Evolutionary conservation across 140 eudicot genomes (phyloP).

Genomic region (Bidens hawaiensis): DNA sequence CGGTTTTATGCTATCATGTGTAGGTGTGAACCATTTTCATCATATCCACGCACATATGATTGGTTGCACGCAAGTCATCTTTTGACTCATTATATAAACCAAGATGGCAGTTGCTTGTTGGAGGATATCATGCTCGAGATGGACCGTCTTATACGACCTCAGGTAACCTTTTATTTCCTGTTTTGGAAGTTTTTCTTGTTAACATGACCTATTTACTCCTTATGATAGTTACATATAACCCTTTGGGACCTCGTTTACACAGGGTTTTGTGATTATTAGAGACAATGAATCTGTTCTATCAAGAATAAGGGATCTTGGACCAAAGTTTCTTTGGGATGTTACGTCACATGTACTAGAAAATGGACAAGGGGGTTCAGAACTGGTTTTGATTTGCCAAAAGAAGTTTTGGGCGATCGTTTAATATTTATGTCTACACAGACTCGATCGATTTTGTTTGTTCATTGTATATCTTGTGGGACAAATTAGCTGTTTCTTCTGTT

Average conservation of each 20-base stretch:
- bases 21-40: slow-evolving; percentile 97
- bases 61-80: slow-evolving; percentile 72
- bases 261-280: slow-evolving; percentile 78
- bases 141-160: slow-evolving; percentile 91
- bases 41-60: slow-evolving; percentile 92
- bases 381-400: slow-evolving; percentile 75
- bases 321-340: slow-evolving; percentile 84
- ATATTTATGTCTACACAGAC: slow-evolving; percentile 8
- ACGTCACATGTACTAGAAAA: slow-evolving; percentile 60
- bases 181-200: not conserved
- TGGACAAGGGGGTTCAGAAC: slow-evolving; percentile 50
- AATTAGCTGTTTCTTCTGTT: no score
- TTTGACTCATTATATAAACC: slow-evolving; percentile 54
- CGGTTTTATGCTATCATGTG: no score
- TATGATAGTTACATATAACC: not conserved
- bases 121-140: slow-evolving; percentile 94
- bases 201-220: not conserved
- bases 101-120: slow-evolving; percentile 55
- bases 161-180: slow-evolving; percentile 40
- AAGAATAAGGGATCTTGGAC: slow-evolving; percentile 59
- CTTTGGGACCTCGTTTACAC: slow-evolving; percentile 10
- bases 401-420: slow-evolving; percentile 75
- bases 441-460: slow-evolving; percentile 28
- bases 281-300: slow-evolving; percentile 55
- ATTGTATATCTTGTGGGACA: slow-evolving; percentile 23